A percentile compares a stretch with the other conserved stretches of the same genome.
Conservation (phyloP, 2,329 filamentous ascomycete species). For the Monosporascus sp. region DNA sequence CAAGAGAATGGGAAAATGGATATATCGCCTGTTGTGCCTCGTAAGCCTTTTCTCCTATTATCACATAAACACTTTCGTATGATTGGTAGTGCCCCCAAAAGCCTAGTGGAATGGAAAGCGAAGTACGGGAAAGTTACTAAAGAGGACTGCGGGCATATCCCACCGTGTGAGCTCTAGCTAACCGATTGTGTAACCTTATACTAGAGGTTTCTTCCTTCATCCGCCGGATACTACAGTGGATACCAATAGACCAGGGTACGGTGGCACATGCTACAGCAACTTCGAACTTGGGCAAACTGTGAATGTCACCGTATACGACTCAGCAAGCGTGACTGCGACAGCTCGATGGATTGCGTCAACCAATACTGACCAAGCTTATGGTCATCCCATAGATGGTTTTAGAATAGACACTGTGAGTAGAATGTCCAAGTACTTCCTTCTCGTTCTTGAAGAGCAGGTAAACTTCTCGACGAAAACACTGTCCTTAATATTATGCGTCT, state of each 20-base stretch:
- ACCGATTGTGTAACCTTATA: background rate
- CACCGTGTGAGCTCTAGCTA: background rate
- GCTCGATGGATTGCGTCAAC: slow-evolving; percentile 6
- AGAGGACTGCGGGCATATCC: background rate
- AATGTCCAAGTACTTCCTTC: background rate
- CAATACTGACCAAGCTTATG: slow-evolving; percentile 12
- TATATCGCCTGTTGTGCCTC: slow-evolving; percentile 18
- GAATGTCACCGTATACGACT: slow-evolving; percentile 11
- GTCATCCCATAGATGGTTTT: slow-evolving; percentile 13
- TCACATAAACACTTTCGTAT: background rate
- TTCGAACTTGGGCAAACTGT: slow-evolving; percentile 8
- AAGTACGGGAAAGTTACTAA: background rate
- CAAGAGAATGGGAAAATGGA: slow-evolving; percentile 7
- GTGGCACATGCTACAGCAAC: slow-evolving; percentile 14
- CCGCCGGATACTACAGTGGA: slow-evolving; percentile 9
- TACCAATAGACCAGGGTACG: slow-evolving; percentile 12
- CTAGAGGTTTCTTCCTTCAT: slow-evolving; percentile 11
- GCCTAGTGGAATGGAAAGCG: background rate
- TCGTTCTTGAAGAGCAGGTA: too few relatives aligned
- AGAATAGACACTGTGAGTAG: background rate
- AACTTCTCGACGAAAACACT: background rate
- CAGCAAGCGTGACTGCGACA: slow-evolving; percentile 8
- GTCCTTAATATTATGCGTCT: too few relatives aligned
- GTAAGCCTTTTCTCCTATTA: slow-evolving; percentile 8
- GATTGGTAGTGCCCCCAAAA: background rate